Evolutionary conservation across 495 filamentous ascomycete species (phyloP).

Genomic region (Neurospora cerealis): DNA sequence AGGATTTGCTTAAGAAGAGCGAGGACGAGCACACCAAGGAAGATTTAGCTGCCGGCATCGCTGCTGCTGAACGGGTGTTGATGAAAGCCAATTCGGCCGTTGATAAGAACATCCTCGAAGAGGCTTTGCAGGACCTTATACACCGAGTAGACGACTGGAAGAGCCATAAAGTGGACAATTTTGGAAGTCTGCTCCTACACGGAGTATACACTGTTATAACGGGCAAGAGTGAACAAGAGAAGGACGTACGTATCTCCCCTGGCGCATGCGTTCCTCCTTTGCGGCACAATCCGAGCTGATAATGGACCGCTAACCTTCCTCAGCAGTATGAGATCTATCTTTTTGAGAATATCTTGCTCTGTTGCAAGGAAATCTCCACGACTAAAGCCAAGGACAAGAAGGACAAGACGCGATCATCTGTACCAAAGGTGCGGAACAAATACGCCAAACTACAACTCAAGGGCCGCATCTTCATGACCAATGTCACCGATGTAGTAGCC

Average conservation of each 20-base stretch:
- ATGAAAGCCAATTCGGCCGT: conserved; percentile 82
- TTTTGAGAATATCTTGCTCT: conserved; percentile 90
- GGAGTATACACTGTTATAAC: conserved; percentile 94
- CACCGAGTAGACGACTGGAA: conserved; percentile 96
- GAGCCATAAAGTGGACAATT: conserved; percentile 76
- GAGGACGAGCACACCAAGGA: conserved; percentile 56
- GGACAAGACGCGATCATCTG: conserved; percentile 41
- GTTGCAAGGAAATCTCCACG: conserved; percentile 89
- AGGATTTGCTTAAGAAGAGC: conserved; percentile 81
- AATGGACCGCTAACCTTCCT: conserved; percentile 7
- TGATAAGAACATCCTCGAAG: conserved; percentile 68
- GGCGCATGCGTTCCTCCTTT: not conserved
- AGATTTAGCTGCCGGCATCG: conserved; percentile 62
- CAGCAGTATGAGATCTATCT: conserved; percentile 91
- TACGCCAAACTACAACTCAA: conserved; percentile 85
- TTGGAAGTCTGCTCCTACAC: conserved; percentile 79
- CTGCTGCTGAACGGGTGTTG: conserved; percentile 66
- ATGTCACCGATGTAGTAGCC: conserved; percentile 87
- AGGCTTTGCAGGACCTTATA: conserved; percentile 71
- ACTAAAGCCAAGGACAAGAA: conserved; percentile 72
- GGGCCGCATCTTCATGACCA: conserved; percentile 97
- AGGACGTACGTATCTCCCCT: conserved; percentile 55
- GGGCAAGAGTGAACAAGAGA: conserved; percentile 70
- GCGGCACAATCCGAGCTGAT: not conserved
- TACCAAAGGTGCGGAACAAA: conserved; percentile 54